phyloP scores from a whole-genome alignment of 306 rosid genomes.

The Coriaria nepalensis region DNA sequence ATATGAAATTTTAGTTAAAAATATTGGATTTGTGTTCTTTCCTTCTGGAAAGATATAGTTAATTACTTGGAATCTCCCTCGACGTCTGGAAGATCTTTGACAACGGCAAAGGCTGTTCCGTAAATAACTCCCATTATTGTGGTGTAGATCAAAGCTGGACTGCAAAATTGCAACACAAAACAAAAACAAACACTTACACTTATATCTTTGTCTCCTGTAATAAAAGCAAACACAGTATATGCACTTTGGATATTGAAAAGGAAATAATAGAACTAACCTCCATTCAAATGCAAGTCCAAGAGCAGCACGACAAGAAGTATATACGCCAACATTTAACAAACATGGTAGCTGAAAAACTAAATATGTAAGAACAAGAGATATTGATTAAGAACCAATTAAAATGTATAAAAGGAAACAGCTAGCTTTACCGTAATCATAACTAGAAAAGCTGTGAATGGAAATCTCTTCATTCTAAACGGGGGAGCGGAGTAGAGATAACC shows the following conservation, averaged over 20 bases:
- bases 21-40: slow-evolving; percentile 7
- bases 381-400: too few relatives aligned
- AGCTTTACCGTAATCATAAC: too few relatives aligned
- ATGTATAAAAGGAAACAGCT: too few relatives aligned
- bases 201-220: too few relatives aligned
- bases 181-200: not conserved
- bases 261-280: not conserved
- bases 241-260: too few relatives aligned
- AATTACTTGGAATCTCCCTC: slow-evolving; percentile 93
- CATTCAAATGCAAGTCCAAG: slow-evolving; percentile 10
- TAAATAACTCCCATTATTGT: slow-evolving; percentile 79
- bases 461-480: too few relatives aligned
- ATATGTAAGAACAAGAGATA: too few relatives aligned
- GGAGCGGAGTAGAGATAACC: too few relatives aligned
- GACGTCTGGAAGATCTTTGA: slow-evolving; percentile 96
- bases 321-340: slow-evolving; percentile 2
- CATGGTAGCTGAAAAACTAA: not conserved
- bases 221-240: not conserved
- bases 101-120: slow-evolving; percentile 80
- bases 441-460: too few relatives aligned
- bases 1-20: not conserved
- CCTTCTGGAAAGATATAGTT: not conserved
- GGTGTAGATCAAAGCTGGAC: slow-evolving; percentile 76
- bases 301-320: slow-evolving; percentile 4
- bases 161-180: slow-evolving; percentile 19